Base-by-base conservation (phyloP, 306 rosid genomes). In the Astragalus membranaceus region DNA sequence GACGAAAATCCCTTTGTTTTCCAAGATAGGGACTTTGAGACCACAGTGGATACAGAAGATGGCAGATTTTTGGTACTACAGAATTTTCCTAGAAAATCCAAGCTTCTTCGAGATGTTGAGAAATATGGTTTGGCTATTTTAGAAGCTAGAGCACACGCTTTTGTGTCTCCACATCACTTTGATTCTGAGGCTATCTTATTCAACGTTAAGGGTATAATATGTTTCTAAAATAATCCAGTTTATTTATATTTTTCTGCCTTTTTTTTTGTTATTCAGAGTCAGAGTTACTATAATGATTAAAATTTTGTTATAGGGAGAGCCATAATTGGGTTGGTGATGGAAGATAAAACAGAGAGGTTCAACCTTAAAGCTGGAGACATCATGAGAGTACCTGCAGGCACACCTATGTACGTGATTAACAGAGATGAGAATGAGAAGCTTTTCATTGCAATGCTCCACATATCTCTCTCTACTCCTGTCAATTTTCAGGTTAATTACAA, bases 301-400 rank as follows among this genome's bases (percentile, higher is more conserved):
- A 5, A 7, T 35, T 35, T 5, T 5, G 8, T 35, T 5, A 36
- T 60, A 87, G 98, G 98, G 39, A 59, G 67, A 73, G 87, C 82
- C 14, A 68, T 84, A 30, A 80, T 88, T 32, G 83, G 85, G 0
- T 50, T 69, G 79, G 86, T 86, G 53, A 68, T 5, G 48, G 83
- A 48, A 75, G 85, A 83, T 61, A 75, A 60, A 49, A 86, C 85
- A 36, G 84, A 70, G 49, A 83, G 69, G 64, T 69, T 83, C 47
- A 80, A 69, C 41, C 78, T 89, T 70, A 81, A 87, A 79, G 6
- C 10, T 23, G 96, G 98, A 72, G 88, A 87, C 51, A 39, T 87
- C 20, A 23, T 87, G 6, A 60, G 73, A 42, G 29, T 92, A 36
- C 82, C 89, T 51, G 83, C 92, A 1, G 92, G 96, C 2, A 79